Conservation (phyloP, 768 basidiomycete species). For the Vararia minispora region DNA sequence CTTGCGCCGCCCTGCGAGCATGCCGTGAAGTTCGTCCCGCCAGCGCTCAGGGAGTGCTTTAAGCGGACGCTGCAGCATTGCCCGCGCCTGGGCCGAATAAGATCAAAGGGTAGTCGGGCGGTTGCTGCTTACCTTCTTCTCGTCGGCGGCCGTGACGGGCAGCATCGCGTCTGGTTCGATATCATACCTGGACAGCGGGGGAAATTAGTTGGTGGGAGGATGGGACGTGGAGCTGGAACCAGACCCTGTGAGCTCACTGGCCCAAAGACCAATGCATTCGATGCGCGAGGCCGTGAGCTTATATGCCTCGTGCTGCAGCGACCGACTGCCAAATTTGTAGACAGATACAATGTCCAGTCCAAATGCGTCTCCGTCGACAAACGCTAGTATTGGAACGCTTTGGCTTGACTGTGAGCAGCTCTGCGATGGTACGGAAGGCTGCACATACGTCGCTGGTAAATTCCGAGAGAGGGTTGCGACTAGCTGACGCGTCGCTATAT, state of each 20-base stretch:
- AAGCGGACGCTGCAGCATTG: slow-evolving; percentile 41
- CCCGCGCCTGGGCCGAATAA: slow-evolving; percentile 37
- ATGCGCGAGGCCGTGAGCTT: slow-evolving; percentile 59
- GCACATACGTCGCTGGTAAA: slow-evolving; percentile 45
- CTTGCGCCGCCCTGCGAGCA: slow-evolving; percentile 76
- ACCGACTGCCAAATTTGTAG: slow-evolving; percentile 71
- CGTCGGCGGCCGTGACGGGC: slow-evolving; percentile 59
- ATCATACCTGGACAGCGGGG: slow-evolving; percentile 33
- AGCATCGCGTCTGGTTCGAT: slow-evolving; percentile 52
- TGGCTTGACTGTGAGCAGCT: background rate
- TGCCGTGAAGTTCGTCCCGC: slow-evolving; percentile 72
- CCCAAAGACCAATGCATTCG: slow-evolving; percentile 71
- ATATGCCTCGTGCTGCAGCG: slow-evolving; percentile 58
- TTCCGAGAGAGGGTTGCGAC: slow-evolving; percentile 60
- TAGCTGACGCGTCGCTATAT: slow-evolving; percentile 81
- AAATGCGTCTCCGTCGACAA: slow-evolving; percentile 89
- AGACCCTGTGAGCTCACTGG: slow-evolving; percentile 57
- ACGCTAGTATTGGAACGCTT: slow-evolving; percentile 66
- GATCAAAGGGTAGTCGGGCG: background rate
- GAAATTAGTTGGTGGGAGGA: background rate
- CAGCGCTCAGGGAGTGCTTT: slow-evolving; percentile 43
- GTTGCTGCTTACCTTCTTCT: slow-evolving; percentile 48
- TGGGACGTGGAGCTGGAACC: slow-evolving; percentile 9
- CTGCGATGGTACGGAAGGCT: too few species aligned
- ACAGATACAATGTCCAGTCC: slow-evolving; percentile 88